Evolutionary conservation across 371 early-diverging fungal species (phyloP).

Genomic region (Amoeboaphelidium protococcarum): DNA sequence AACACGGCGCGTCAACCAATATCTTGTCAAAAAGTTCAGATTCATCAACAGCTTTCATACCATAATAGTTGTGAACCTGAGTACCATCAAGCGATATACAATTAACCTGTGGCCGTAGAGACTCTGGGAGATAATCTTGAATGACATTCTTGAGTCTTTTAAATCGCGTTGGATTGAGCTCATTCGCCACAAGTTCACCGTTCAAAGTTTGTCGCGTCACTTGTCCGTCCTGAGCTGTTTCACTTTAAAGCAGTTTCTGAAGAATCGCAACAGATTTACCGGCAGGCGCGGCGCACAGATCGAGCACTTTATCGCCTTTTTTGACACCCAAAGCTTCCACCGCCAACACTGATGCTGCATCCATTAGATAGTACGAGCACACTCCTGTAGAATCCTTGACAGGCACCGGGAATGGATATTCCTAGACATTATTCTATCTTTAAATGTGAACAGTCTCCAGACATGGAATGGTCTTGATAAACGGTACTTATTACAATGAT

Average conservation of each 20-base stretch:
- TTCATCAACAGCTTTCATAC: background rate
- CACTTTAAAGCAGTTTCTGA: background rate
- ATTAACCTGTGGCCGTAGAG: conserved; percentile 13
- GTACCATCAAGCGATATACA: conserved; percentile 28
- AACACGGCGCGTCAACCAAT: conserved; percentile 50
- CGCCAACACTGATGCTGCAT: conserved; percentile 16
- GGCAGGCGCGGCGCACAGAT: conserved; percentile 29
- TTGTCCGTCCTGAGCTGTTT: background rate
- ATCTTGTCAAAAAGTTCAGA: conserved; percentile 27
- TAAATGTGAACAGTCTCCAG: conserved; percentile 1
- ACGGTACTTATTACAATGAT: conserved; percentile 13
- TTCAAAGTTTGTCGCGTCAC: conserved; percentile 17
- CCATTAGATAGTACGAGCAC: conserved; percentile 20
- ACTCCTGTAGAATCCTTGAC: conserved; percentile 11
- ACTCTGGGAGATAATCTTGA: conserved; percentile 22
- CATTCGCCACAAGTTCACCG: conserved; percentile 24
- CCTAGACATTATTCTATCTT: conserved; percentile 5
- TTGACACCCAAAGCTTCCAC: conserved; percentile 15
- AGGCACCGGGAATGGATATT: conserved; percentile 14
- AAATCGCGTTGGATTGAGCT: conserved; percentile 21
- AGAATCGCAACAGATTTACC: conserved; percentile 31
- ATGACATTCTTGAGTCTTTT: conserved; percentile 23
- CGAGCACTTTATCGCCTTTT: conserved; percentile 13
- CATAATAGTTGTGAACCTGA: conserved; percentile 12
- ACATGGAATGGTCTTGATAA: conserved; percentile 12